Percentiles rank a stretch among this genome's conserved stretches.
These are phyloP conservation scores for Quercus berberidifolia DNA, from an alignment of 306 rosid species.

Conservation along the genomic window DNA sequence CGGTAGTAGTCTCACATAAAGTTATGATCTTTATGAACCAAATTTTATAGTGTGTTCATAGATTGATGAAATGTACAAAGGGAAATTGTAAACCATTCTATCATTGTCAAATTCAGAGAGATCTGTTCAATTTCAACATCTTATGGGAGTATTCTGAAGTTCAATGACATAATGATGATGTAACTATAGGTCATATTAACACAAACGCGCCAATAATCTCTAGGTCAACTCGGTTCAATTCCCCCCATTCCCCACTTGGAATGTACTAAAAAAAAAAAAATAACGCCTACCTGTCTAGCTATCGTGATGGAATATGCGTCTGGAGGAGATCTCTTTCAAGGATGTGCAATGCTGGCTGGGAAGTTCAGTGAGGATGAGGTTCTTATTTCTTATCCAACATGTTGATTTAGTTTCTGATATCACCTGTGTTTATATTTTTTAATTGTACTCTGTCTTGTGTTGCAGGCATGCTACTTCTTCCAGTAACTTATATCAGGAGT, in stretches of 20 bases:
- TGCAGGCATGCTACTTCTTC: constrained; percentile 94
- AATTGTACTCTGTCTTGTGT: constrained; percentile 12
- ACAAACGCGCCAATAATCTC: no score
- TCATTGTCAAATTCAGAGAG: constrained; percentile 91
- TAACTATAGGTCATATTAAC: constrained; percentile 65
- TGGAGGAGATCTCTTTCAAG: constrained; percentile 94
- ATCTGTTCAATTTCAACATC: constrained; percentile 32
- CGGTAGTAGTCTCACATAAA: no score
- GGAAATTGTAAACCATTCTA: constrained; percentile 90
- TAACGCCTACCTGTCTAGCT: constrained; percentile 73
- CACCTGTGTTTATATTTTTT: constrained; percentile 11
- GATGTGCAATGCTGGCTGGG: constrained; percentile 99
- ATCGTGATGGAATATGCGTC: constrained; percentile 94
- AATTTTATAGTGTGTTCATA: constrained; percentile 30
- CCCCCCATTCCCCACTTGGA: no score
- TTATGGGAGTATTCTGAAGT: constrained; percentile 10
- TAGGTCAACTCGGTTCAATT: no score
- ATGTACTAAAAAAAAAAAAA: no score
- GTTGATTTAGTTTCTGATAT: constrained; percentile 10
- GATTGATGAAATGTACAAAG: constrained; percentile 95
- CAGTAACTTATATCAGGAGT: constrained; percentile 95
- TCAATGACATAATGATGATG: constrained; percentile 9
- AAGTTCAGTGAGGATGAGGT: constrained; percentile 95
- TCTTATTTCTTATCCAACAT: constrained; percentile 4
- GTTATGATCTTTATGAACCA: not conserved